Evolutionary conservation across 2,329 filamentous ascomycete genomes (phyloP), one percentile per base, ranked within the genome.

Genomic region (Cercospora brassicicola): DNA sequence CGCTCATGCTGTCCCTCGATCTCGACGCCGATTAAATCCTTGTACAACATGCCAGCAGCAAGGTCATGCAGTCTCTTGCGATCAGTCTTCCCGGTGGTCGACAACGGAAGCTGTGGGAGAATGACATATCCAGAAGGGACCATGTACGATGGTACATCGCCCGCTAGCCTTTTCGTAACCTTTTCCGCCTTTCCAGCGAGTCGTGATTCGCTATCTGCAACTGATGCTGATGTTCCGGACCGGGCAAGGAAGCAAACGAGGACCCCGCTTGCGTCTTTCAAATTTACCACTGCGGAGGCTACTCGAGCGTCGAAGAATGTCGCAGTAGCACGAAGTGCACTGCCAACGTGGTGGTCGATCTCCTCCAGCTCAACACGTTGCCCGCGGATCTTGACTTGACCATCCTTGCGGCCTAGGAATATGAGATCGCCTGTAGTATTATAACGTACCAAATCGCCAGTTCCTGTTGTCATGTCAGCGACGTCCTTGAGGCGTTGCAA

Each of bases 331-430:
- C 36, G 36, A n/a, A 42, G 36, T 15, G 15, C 36, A 8, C 4
- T n/a, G 13, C 36, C 15, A n/a, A 42, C 36, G 15, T 42, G 36
- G 36, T 42, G 36, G 6, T 66, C 64, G 23, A 66, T 28, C 42
- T 66, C 64, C 2, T n/a, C 64, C 26, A 66, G 13, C 15, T 66
- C 67, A 39, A 65, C 55, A 8, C 64, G 57, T 26, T 62, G 45
- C 5, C 64, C 64, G 8, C 64, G 57, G 9, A 66, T 31, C 10
- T 66, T 66, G 64, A 66, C 59, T 28, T 66, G 64, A 2, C 30
- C 18, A 55, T 66, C 64, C 10, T 42, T 36, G 15, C 64, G 64
- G 2, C 64, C 64, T 11, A 53, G 6, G 23, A 62, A 66, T n/a
- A 23, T 45, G 9, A 31, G 30, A 31, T 31, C 30, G 1, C 30